A percentile compares a stretch with the other conserved stretches of the same genome.
Evolutionary conservation across 108 stramenopile species (phyloP).

Genomic region (Mediolabrus comicus): DNA sequence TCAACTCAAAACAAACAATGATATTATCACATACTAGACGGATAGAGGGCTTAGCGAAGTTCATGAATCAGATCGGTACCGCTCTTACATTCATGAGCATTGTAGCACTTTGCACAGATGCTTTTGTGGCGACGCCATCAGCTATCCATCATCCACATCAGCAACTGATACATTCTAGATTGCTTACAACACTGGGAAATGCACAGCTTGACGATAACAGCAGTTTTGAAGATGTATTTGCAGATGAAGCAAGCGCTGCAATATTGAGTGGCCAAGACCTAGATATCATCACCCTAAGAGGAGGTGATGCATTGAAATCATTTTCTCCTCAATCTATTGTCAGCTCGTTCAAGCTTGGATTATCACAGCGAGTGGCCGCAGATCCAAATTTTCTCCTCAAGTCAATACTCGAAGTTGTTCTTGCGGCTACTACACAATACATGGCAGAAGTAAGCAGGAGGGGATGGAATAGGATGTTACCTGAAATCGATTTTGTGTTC

Average conservation of each 20-base stretch:
- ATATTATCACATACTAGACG: no score
- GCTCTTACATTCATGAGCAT: no score
- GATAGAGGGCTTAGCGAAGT: no score
- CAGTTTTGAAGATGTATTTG: slow-evolving; percentile 3
- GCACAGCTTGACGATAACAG: neutral
- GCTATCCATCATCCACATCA: neutral
- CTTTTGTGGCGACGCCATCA: no score
- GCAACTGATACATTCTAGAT: neutral
- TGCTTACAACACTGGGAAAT: neutral
- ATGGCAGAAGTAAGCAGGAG: slow-evolving; percentile 70
- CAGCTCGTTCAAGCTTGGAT: slow-evolving; percentile 40
- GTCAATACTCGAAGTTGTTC: slow-evolving; percentile 59
- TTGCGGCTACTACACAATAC: slow-evolving; percentile 71
- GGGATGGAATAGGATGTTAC: slow-evolving; percentile 45
- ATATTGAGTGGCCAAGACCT: slow-evolving; percentile 9
- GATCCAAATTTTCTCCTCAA: slow-evolving; percentile 76
- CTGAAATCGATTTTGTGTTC: slow-evolving; percentile 78
- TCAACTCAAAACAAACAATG: no score
- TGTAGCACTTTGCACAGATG: no score
- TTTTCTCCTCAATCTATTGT: neutral
- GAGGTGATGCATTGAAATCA: slow-evolving; percentile 1
- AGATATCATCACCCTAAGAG: neutral
- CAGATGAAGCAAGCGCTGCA: slow-evolving; percentile 5
- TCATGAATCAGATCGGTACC: no score
- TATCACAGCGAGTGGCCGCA: slow-evolving; percentile 56